phyloP scores from a whole-genome alignment of 768 basidiomycete species.

The Dentipellis fragilis region DNA sequence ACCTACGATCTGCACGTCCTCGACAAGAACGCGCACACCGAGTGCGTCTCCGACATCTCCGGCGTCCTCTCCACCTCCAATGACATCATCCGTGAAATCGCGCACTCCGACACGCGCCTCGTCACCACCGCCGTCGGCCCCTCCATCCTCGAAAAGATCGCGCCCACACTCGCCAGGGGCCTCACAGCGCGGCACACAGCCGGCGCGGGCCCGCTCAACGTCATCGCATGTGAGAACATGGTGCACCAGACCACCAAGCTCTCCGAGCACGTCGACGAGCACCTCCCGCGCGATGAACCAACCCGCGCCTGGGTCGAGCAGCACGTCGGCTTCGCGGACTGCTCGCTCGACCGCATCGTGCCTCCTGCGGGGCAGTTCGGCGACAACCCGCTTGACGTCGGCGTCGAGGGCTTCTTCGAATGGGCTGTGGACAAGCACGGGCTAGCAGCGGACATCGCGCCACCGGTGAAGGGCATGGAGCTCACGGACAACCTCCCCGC shows the following conservation, averaged over 20 bases:
- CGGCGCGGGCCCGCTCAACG: constrained; percentile 18
- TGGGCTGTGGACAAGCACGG: constrained; percentile 27
- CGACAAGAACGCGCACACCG: constrained; percentile 13
- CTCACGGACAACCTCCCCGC: constrained; percentile 23
- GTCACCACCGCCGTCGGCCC: constrained; percentile 30
- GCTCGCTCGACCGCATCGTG: constrained; percentile 32
- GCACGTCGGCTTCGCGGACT: constrained; percentile 31
- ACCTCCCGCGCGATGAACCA: constrained; percentile 17
- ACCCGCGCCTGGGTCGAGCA: constrained; percentile 20
- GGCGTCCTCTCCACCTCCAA: constrained; percentile 13
- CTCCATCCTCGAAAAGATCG: constrained; percentile 24
- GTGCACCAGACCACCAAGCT: constrained; percentile 25
- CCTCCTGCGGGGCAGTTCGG: constrained; percentile 13
- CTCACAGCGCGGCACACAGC: constrained; percentile 19
- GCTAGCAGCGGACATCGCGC: constrained; percentile 19
- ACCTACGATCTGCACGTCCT: constrained; percentile 26
- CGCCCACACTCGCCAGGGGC: constrained; percentile 24
- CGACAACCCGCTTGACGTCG: constrained; percentile 24
- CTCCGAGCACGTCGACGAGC: constrained; percentile 18
- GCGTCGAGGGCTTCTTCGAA: constrained; percentile 31
- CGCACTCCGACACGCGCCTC: constrained; percentile 16
- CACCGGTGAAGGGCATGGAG: constrained; percentile 21
- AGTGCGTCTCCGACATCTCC: constrained; percentile 13
- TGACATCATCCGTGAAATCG: constrained; percentile 14
- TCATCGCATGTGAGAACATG: constrained; percentile 34